Evolutionary conservation across 768 basidiomycete species (phyloP).

Genomic region (Naganishia onofrii): DNA sequence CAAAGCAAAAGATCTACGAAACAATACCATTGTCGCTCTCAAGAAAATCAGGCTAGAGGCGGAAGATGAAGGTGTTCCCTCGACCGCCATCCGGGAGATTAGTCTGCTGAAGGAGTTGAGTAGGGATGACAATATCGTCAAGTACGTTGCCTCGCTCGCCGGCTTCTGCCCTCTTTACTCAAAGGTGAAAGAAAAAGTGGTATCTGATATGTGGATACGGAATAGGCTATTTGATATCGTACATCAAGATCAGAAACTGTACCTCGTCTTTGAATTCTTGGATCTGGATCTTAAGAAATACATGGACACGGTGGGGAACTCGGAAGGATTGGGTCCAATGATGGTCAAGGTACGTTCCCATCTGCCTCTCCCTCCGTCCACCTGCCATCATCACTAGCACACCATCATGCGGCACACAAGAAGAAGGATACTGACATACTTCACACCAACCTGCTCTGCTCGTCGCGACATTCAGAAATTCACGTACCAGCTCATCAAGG

Average conservation of each 20-base stretch:
- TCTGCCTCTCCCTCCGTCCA: constrained; percentile 1
- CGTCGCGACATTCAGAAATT: constrained; percentile 68
- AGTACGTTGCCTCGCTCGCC: constrained; percentile 54
- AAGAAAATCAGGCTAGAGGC: constrained; percentile 99
- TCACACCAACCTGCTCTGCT: too few species aligned
- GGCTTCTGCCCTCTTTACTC: too few species aligned
- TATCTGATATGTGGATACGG: too few species aligned
- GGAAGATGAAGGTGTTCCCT: constrained; percentile 97
- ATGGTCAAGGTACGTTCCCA: constrained; percentile 74
- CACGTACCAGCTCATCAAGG: constrained; percentile 85
- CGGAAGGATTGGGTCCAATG: constrained; percentile 61
- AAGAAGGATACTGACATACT: too few species aligned
- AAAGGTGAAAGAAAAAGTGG: too few species aligned
- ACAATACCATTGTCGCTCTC: constrained; percentile 82
- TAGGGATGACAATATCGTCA: constrained; percentile 92
- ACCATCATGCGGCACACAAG: too few species aligned
- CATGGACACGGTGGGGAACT: constrained; percentile 80
- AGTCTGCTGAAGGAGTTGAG: constrained; percentile 88
- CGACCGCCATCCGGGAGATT: constrained; percentile 97
- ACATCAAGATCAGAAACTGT: constrained; percentile 93
- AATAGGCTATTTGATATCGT: constrained; percentile 88
- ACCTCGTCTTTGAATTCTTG: constrained; percentile 95
- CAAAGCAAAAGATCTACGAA: constrained; percentile 81
- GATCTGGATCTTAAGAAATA: constrained; percentile 95
- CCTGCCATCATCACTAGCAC: too few species aligned